A percentile compares a stretch with the other conserved stretches of the same genome.
Evolutionary conservation across 2,329 filamentous ascomycete species (phyloP).

Genomic region (Nemania serpens): DNA sequence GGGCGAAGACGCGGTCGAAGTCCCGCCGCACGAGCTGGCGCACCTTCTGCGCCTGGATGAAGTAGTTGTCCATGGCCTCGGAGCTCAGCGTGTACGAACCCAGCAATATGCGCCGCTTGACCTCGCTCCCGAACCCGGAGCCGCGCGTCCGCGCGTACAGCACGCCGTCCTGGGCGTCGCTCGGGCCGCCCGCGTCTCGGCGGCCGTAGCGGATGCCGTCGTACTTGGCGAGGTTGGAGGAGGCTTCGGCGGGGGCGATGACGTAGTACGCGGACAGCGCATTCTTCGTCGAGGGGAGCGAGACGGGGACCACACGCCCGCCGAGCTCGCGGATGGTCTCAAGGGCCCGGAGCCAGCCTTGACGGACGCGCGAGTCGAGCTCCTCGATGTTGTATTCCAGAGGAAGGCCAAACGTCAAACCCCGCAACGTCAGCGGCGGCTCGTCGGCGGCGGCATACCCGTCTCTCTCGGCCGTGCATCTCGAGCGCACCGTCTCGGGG

Average conservation of each 20-base stretch:
- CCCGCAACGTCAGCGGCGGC: constrained; percentile 34
- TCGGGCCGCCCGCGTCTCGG: constrained; percentile 49
- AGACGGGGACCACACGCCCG: constrained; percentile 74
- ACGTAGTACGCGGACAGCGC: constrained; percentile 95
- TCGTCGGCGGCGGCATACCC: constrained; percentile 30
- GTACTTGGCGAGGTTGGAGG: constrained; percentile 95
- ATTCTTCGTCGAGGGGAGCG: constrained; percentile 79
- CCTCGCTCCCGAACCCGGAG: constrained; percentile 79
- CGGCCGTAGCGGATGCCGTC: constrained; percentile 93
- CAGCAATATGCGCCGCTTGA: constrained; percentile 82
- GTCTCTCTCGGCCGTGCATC: constrained; percentile 45
- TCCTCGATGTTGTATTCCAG: constrained; percentile 88
- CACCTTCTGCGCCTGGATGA: constrained; percentile 88
- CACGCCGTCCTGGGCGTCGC: constrained; percentile 62
- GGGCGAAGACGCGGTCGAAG: constrained; percentile 78
- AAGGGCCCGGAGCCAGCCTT: constrained; percentile 70
- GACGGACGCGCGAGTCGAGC: constrained; percentile 70
- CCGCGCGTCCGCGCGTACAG: constrained; percentile 79
- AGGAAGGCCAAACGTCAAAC: constrained; percentile 61
- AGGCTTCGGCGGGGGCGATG: constrained; percentile 91
- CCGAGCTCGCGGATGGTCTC: constrained; percentile 65
- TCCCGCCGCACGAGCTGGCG: constrained; percentile 82
- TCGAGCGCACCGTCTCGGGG: constrained; percentile 56
- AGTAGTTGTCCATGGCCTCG: constrained; percentile 93
- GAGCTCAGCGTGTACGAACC: constrained; percentile 91